Evolutionary conservation across 2,329 filamentous ascomycete species (phyloP).

Genomic region (Thyridium curvatum): DNA sequence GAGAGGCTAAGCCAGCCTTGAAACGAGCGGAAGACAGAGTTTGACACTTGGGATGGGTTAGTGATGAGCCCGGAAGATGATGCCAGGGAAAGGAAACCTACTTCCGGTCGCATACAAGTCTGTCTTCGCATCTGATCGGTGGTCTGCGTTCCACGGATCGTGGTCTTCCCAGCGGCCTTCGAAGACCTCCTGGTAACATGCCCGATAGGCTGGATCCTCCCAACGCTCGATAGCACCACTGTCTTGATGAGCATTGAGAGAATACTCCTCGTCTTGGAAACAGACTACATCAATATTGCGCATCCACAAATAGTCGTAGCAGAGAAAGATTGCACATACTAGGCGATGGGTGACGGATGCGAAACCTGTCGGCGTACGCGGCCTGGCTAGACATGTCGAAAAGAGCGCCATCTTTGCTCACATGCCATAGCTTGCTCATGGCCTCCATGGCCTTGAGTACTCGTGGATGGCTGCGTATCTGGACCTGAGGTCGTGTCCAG

Average conservation of each 20-base stretch:
- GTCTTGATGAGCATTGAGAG: slow-evolving; percentile 49
- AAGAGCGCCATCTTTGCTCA: not conserved
- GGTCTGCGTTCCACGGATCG: slow-evolving; percentile 57
- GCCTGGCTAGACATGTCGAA: slow-evolving; percentile 13
- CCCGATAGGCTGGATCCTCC: slow-evolving; percentile 47
- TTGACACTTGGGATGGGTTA: slow-evolving; percentile 45
- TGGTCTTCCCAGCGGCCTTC: slow-evolving; percentile 61
- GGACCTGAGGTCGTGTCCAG: slow-evolving; percentile 4
- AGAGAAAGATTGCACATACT: slow-evolving; percentile 27
- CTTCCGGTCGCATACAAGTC: slow-evolving; percentile 14
- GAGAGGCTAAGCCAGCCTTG: slow-evolving; percentile 65
- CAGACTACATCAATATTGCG: not conserved
- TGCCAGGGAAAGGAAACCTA: not conserved
- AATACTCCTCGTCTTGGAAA: slow-evolving; percentile 34
- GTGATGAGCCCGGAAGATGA: no score
- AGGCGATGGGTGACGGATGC: slow-evolving; percentile 15
- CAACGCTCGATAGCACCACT: slow-evolving; percentile 50
- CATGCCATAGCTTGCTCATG: slow-evolving; percentile 5
- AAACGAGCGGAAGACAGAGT: slow-evolving; percentile 63
- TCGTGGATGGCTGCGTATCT: slow-evolving; percentile 6
- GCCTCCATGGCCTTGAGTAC: slow-evolving; percentile 10
- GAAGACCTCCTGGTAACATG: slow-evolving; percentile 55
- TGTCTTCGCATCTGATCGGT: slow-evolving; percentile 13
- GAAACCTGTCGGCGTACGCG: slow-evolving; percentile 17
- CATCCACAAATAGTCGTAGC: not conserved